Evolutionary conservation across 768 basidiomycete species (phyloP).

Genomic region (Auriscalpium microsporum): DNA sequence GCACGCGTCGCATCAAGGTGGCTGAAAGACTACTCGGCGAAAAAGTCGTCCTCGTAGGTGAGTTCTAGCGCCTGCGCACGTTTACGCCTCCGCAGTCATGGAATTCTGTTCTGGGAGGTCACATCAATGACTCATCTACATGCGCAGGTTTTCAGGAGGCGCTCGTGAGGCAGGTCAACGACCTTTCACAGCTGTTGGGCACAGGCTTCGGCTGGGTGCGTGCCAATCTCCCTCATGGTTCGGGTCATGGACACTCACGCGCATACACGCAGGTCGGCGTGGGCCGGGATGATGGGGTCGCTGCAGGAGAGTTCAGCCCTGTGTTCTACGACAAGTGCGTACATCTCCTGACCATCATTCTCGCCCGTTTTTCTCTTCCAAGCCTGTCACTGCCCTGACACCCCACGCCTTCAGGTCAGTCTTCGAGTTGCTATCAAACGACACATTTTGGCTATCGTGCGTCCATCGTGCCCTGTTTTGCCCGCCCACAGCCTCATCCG

Average conservation of each 20-base stretch:
- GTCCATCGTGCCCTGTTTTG: slow-evolving; percentile 11
- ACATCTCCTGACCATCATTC: not conserved
- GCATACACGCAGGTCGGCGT: slow-evolving; percentile 41
- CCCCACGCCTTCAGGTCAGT: slow-evolving; percentile 19
- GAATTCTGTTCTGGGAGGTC: not conserved
- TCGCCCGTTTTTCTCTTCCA: not conserved
- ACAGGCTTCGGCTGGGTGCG: slow-evolving; percentile 45
- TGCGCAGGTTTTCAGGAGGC: slow-evolving; percentile 45
- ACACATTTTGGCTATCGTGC: slow-evolving; percentile 52
- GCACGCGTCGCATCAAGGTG: slow-evolving; percentile 38
- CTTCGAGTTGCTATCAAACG: slow-evolving; percentile 31
- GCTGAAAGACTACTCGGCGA: slow-evolving; percentile 37
- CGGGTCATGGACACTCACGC: not conserved
- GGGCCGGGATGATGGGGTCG: slow-evolving; percentile 50
- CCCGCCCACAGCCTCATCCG: not conserved
- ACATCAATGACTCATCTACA: not conserved
- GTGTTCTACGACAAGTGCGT: slow-evolving; percentile 48
- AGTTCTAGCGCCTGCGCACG: slow-evolving; percentile 11
- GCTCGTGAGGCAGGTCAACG: slow-evolving; percentile 46
- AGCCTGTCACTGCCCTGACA: not conserved
- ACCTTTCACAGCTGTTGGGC: slow-evolving; percentile 47
- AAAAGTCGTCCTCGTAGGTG: slow-evolving; percentile 32
- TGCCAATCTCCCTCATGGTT: not conserved
- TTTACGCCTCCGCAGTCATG: not conserved
- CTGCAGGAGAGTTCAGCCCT: slow-evolving; percentile 51